Base-by-base conservation (phyloP, 2,329 filamentous ascomycete species). In the Phialemoniopsis sp. region DNA sequence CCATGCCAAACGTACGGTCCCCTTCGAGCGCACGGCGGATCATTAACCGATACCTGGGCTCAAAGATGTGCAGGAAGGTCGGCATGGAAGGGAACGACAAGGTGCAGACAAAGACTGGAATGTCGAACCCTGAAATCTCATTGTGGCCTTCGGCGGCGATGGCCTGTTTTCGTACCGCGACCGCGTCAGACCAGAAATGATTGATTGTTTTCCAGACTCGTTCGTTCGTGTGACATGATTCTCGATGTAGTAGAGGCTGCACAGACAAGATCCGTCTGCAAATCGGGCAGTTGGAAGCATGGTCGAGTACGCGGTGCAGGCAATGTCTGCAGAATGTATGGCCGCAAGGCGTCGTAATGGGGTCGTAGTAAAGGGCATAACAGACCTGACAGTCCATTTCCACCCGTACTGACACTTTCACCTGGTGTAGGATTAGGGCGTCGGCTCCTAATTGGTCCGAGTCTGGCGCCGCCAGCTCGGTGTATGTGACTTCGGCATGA, bases 301-400 rank as follows among this genome's bases (percentile, higher is more conserved):
- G 85, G 51, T 91, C 85, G 43, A 94, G 69, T 7, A 87, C 80
- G 34, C 85, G 79, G 40, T 82, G 78, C 16, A 95, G 69, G 57
- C 90, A 96, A 43, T 77, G 76, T 15, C 86, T 81, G 58, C 90
- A 96, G 53, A 93, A 91, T 0, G 89, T 95, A 58, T 96, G 90
- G 2, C 90, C 90, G 52, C 90, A 96, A 2, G 78, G 73, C 0
- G 88, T 94, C 1, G 89, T 95, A 37, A 90, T 68, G 0, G 90
- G 89, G 45, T 95, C 86, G 44, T 89, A 67, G 57, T 91, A 85
- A 16, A 94, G 62, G 31, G 81, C 78, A 58, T 91, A 94, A 62
- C 90, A 95, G 42, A 95, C 81, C 52, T 93, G 87, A 49, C 90
- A 96, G 53, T 95, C 89, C 54, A 94, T 68, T 56, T 95, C 89